These are phyloP conservation scores for Trichoderma breve DNA, from an alignment of 2,329 filamentous ascomycete genomes.

Conservation along the genomic window DNA sequence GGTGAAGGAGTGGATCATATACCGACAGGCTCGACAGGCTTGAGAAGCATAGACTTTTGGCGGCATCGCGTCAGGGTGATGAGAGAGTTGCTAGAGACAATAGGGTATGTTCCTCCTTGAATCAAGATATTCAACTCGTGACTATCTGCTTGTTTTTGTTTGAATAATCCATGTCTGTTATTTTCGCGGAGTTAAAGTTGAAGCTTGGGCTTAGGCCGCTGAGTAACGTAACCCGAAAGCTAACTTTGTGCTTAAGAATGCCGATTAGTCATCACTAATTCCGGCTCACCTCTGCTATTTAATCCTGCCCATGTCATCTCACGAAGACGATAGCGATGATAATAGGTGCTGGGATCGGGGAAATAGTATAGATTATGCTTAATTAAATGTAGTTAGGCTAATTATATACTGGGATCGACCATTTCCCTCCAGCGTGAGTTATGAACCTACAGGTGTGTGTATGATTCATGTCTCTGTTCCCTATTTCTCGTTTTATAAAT, in stretches of 20 bases:
- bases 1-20: background rate
- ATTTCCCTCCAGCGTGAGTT: background rate
- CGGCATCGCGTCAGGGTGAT: background rate
- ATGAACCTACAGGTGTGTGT: background rate
- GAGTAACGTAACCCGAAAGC: background rate
- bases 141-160: background rate
- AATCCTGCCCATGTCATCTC: background rate
- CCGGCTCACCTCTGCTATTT: background rate
- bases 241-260: background rate
- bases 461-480: background rate
- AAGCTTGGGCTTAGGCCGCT: background rate
- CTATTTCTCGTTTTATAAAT: background rate
- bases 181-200: background rate
- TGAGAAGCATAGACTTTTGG: conserved; percentile 4
- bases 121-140: background rate
- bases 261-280: conserved; percentile 1
- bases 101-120: background rate
- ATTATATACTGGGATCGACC: background rate
- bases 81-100: no score
- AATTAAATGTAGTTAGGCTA: background rate
- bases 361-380: background rate
- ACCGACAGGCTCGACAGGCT: conserved; percentile 14
- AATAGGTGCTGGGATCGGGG: background rate
- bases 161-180: background rate
- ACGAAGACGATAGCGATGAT: background rate